Conservation (phyloP, 305 asterid genomes). For the Fraxinus ornus region DNA sequence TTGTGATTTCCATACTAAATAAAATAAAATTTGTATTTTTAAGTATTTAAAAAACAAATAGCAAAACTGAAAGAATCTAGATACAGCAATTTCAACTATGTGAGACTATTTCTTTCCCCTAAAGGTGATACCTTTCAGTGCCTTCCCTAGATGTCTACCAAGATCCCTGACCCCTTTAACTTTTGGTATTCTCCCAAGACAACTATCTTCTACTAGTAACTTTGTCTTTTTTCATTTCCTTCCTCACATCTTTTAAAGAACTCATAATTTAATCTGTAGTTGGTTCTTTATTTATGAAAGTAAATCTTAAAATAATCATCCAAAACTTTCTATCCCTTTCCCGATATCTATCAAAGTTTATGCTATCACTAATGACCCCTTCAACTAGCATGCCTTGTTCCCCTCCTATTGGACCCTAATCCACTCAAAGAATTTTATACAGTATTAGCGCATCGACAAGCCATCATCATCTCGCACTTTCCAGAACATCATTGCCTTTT, state of each 20-base stretch:
- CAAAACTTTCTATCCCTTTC: not conserved
- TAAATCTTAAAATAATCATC: not conserved
- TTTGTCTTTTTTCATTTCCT: slow-evolving; percentile 1
- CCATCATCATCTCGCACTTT: not conserved
- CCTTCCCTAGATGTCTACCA: not conserved
- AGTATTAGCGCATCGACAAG: not conserved
- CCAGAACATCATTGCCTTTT: not conserved
- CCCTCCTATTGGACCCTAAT: not conserved
- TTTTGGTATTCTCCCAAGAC: not conserved
- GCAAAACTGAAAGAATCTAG: not conserved
- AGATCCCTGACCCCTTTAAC: slow-evolving; percentile 4
- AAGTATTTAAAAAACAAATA: not conserved
- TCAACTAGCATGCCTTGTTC: not conserved
- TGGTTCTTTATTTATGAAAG: not conserved
- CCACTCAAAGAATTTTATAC: not conserved
- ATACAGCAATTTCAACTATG: not conserved
- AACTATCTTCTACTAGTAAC: not conserved
- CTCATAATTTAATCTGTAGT: not conserved
- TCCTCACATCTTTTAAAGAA: not conserved
- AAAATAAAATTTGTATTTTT: not conserved
- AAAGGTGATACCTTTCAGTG: not conserved
- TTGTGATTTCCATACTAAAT: not conserved
- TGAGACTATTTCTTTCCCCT: not conserved
- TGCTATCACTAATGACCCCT: not conserved
- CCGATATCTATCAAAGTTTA: not conserved